Percentiles rank a stretch among this genome's conserved stretches.
Evolutionary conservation across 2,329 filamentous ascomycete genomes (phyloP).

Genomic region (Beauveria caledonica): DNA sequence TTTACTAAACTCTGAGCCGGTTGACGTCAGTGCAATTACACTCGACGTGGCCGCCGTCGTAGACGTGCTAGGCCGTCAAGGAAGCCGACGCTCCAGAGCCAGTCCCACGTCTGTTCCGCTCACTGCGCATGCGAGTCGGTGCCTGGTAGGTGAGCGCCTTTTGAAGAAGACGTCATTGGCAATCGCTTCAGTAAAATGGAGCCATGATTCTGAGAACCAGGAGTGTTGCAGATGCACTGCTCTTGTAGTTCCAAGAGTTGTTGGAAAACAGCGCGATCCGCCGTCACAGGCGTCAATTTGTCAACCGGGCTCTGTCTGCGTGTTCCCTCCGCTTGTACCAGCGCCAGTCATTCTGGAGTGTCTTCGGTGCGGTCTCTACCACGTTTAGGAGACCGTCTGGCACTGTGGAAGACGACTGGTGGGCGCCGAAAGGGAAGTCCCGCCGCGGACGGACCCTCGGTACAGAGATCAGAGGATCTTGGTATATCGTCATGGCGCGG

Average conservation of each 20-base stretch:
- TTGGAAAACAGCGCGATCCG: slow-evolving; percentile 56
- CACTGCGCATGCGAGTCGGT: slow-evolving; percentile 48
- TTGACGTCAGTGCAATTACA: slow-evolving; percentile 46
- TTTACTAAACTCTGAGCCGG: slow-evolving; percentile 48
- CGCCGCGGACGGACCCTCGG: too few relatives aligned
- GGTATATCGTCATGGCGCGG: too few relatives aligned
- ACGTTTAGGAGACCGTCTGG: too few relatives aligned
- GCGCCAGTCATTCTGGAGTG: slow-evolving; percentile 39
- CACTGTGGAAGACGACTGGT: too few relatives aligned
- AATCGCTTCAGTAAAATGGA: slow-evolving; percentile 20
- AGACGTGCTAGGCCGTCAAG: slow-evolving; percentile 50
- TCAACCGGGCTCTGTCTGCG: slow-evolving; percentile 39
- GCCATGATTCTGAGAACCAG: too few relatives aligned
- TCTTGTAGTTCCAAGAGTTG: slow-evolving; percentile 59
- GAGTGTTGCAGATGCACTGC: slow-evolving; percentile 21
- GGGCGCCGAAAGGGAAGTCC: too few relatives aligned
- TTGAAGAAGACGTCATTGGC: slow-evolving; percentile 44
- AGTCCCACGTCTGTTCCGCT: slow-evolving; percentile 49
- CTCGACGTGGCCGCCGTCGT: slow-evolving; percentile 45
- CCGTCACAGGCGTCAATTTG: slow-evolving; percentile 47
- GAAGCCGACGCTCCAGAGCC: slow-evolving; percentile 41
- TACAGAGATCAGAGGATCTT: too few relatives aligned
- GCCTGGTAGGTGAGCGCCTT: slow-evolving; percentile 47
- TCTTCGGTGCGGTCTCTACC: slow-evolving; percentile 22
- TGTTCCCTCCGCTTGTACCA: slow-evolving; percentile 51